These are phyloP conservation scores for Monosporozyma unispora DNA, from an alignment of 805 yeast genomes.

Conservation along the genomic window DNA sequence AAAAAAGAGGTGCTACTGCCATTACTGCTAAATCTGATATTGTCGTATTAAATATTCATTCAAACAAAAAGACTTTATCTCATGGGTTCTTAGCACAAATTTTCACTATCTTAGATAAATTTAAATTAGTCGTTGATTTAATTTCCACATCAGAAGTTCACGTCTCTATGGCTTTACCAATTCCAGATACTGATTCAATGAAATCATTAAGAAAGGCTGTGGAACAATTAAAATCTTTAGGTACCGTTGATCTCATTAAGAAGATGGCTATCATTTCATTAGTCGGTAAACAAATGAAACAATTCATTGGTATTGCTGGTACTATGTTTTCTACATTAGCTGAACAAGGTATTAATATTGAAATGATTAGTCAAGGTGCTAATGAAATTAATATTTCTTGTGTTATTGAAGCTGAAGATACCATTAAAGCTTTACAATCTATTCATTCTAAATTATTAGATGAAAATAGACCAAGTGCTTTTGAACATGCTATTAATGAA, in stretches of 20 bases:
- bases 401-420: slow-evolving; percentile 77
- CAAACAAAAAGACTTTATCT: slow-evolving; percentile 83
- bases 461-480: slow-evolving; percentile 15
- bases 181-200: slow-evolving; percentile 53
- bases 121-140: slow-evolving; percentile 82
- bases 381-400: slow-evolving; percentile 95
- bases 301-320: slow-evolving; percentile 93
- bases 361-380: slow-evolving; percentile 98
- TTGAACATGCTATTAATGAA: slow-evolving; percentile 34
- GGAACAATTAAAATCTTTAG: slow-evolving; percentile 68
- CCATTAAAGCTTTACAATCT: slow-evolving; percentile 75
- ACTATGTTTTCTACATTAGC: slow-evolving; percentile 93
- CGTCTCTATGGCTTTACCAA: slow-evolving; percentile 94
- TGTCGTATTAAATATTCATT: slow-evolving; percentile 85
- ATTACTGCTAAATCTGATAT: slow-evolving; percentile 92
- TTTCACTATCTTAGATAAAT: slow-evolving; percentile 76
- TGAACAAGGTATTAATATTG: slow-evolving; percentile 84
- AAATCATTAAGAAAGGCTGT: slow-evolving; percentile 60
- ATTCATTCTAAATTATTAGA: slow-evolving; percentile 73
- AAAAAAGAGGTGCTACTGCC: slow-evolving; percentile 77
- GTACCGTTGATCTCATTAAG: slow-evolving; percentile 81
- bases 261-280: slow-evolving; percentile 86
- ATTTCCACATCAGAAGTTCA: slow-evolving; percentile 97
- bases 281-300: slow-evolving; percentile 96
- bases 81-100: slow-evolving; percentile 93